A percentile compares a stretch with the other conserved stretches of the same genome.
Conservation (phyloP, 2,329 filamentous ascomycete species). For the Botryotinia globosa region DNA sequence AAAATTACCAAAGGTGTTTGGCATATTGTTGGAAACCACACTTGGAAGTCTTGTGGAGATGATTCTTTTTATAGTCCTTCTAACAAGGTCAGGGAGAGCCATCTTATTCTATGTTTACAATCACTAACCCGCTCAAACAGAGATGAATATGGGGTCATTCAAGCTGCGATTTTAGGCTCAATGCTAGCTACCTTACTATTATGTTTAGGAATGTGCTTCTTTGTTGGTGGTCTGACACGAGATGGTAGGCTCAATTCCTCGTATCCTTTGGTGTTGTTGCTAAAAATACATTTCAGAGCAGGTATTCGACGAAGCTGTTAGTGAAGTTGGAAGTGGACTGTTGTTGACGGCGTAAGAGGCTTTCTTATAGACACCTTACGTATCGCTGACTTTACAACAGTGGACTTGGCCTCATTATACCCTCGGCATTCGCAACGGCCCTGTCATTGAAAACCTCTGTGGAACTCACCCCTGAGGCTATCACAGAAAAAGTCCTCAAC, state of each 20-base stretch:
- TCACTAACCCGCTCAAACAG: not conserved
- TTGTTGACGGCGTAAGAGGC: conserved; percentile 72
- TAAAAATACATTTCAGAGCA: conserved; percentile 46
- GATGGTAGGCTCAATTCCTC: conserved; percentile 39
- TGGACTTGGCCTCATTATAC: conserved; percentile 47
- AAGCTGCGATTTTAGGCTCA: conserved; percentile 79
- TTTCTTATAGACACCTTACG: not conserved
- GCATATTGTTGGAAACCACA: conserved; percentile 60
- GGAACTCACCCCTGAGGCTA: conserved; percentile 38
- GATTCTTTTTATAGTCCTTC: conserved; percentile 75
- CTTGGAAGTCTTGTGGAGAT: conserved; percentile 78
- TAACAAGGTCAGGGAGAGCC: conserved; percentile 42
- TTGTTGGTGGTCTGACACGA: conserved; percentile 67
- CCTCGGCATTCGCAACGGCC: conserved; percentile 49
- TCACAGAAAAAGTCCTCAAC: conserved; percentile 54
- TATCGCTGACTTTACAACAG: conserved; percentile 35
- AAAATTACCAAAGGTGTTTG: conserved; percentile 72
- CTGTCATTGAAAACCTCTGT: conserved; percentile 22
- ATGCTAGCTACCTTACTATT: conserved; percentile 79
- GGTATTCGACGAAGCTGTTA: conserved; percentile 70
- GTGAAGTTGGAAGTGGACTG: conserved; percentile 74
- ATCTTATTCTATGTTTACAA: not conserved
- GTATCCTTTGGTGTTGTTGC: not conserved
- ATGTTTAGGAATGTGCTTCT: conserved; percentile 77
- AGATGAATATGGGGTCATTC: conserved; percentile 65